A percentile compares a stretch with the other conserved stretches of the same genome.
Conservation (phyloP, 2,329 filamentous ascomycete species). For the Hypomyces rosellus region DNA sequence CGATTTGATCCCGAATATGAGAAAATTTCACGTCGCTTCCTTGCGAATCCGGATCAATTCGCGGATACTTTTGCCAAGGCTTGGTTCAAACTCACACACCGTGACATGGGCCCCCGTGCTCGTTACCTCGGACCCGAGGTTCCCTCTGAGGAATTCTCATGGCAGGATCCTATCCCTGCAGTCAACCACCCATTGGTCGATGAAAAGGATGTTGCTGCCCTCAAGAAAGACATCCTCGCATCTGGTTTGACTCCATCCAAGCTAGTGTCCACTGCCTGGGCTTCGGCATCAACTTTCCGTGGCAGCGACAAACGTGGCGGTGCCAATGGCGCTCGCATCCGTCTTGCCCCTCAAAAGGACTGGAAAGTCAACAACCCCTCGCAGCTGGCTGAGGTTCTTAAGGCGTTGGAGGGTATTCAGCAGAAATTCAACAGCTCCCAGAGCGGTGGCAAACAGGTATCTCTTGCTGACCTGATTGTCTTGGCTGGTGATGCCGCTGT, state of each 20-base stretch:
- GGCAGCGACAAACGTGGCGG: constrained; percentile 75
- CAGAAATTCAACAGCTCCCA: constrained; percentile 57
- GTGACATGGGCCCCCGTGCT: constrained; percentile 65
- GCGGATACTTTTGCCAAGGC: constrained; percentile 64
- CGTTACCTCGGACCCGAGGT: constrained; percentile 72
- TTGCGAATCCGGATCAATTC: constrained; percentile 62
- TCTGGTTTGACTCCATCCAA: constrained; percentile 54
- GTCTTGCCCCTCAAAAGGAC: constrained; percentile 62
- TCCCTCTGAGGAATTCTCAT: constrained; percentile 61
- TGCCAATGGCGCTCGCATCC: constrained; percentile 73
- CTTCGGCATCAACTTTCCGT: constrained; percentile 65
- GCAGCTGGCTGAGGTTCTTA: constrained; percentile 56
- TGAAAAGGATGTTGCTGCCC: constrained; percentile 53
- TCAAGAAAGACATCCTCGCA: constrained; percentile 64
- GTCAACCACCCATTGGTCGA: constrained; percentile 52
- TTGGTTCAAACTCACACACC: constrained; percentile 81
- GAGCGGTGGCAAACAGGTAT: constrained; percentile 60
- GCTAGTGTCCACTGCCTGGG: constrained; percentile 62
- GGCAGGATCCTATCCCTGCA: constrained; percentile 68
- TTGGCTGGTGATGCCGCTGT: constrained; percentile 64
- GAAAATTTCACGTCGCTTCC: constrained; percentile 67
- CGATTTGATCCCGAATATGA: constrained; percentile 66
- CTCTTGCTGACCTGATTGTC: constrained; percentile 72
- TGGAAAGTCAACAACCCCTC: constrained; percentile 71
- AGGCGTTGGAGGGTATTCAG: constrained; percentile 58